phyloP scores from a whole-genome alignment of 768 basidiomycete genomes.

The Boletus vinaceobasis region DNA sequence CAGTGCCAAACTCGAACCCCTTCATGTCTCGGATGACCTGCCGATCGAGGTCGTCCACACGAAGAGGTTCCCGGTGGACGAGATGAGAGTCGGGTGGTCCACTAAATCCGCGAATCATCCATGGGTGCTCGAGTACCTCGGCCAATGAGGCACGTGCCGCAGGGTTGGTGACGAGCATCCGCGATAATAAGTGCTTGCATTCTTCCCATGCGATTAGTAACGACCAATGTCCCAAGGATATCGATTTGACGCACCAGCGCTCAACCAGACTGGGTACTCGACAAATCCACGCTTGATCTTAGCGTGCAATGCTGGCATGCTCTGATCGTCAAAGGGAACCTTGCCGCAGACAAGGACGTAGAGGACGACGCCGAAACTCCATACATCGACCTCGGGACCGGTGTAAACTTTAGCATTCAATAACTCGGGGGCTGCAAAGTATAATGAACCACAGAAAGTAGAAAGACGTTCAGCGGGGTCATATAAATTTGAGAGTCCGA shows the following conservation, averaged over 20 bases:
- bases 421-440: conserved; percentile 97
- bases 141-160: conserved; percentile 71
- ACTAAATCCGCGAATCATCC: conserved; percentile 88
- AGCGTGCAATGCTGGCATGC: conserved; percentile 97
- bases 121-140: conserved; percentile 85
- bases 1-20: conserved; percentile 93
- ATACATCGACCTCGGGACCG: conserved; percentile 97
- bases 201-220: conserved; percentile 47
- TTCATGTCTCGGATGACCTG: conserved; percentile 88
- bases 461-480: conserved; percentile 78
- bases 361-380: conserved; percentile 98
- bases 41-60: conserved; percentile 82
- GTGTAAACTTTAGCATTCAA: conserved; percentile 96
- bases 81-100: conserved; percentile 82
- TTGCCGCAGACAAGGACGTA: conserved; percentile 98
- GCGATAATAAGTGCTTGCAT: conserved; percentile 88
- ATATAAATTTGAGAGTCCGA: conserved; percentile 95
- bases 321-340: conserved; percentile 98
- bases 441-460: conserved; percentile 96
- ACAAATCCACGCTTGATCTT: conserved; percentile 98
- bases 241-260: conserved; percentile 61
- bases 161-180: conserved; percentile 98
- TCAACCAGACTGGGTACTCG: conserved; percentile 97
- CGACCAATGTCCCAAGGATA: not conserved
- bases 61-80: conserved; percentile 84